Evolutionary conservation across 1,139 yeast genomes (phyloP).

Genomic region (Pneumocystis sp.): DNA sequence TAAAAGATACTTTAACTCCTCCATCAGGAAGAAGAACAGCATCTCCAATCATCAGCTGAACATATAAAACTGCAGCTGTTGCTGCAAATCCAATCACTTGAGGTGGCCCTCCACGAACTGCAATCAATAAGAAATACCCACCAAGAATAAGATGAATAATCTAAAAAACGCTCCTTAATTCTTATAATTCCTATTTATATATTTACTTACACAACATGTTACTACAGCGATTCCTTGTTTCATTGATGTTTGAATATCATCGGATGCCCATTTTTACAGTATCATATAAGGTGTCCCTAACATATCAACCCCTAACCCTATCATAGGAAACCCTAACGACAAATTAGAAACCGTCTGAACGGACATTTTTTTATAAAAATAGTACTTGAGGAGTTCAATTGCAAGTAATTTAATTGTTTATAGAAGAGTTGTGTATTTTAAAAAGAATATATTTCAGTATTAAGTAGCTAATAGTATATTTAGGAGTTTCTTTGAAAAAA

Average conservation of each 20-base stretch:
- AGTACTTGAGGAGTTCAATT: no score
- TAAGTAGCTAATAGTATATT: no score
- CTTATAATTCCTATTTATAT: neutral
- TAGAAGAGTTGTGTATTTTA: no score
- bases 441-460: no score
- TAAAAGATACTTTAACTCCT: neutral
- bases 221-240: neutral
- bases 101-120: neutral
- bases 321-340: no score
- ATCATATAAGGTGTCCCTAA: no score
- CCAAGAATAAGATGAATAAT: neutral
- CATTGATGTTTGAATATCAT: neutral
- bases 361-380: no score
- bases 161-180: neutral
- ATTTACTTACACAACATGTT: neutral
- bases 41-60: neutral
- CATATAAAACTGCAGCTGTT: neutral
- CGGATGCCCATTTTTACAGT: no score
- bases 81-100: neutral
- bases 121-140: neutral
- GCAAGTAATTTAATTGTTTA: no score
- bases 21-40: neutral
- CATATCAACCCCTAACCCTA: no score
- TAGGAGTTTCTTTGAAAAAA: no score
- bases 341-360: no score